These are phyloP conservation scores for Zangia roseola DNA, from an alignment of 768 basidiomycete genomes.

Conservation along the genomic window DNA sequence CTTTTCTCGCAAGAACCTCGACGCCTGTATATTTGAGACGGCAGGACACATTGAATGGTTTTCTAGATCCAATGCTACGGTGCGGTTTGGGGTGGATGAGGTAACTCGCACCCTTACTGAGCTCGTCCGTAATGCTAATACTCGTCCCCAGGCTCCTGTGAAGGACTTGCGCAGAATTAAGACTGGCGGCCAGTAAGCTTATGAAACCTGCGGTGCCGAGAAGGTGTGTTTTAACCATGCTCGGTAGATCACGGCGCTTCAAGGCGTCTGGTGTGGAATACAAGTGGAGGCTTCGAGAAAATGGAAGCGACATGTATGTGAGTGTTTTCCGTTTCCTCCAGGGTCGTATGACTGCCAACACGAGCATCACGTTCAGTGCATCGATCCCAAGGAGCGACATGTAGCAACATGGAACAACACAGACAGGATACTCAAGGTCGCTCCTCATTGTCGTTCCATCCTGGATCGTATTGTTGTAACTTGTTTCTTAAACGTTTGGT, in stretches of 20 bases:
- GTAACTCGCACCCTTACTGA: conserved; percentile 22
- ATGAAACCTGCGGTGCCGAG: neutral
- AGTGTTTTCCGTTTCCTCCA: conserved; percentile 16
- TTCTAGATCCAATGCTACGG: conserved; percentile 41
- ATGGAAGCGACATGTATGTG: conserved; percentile 46
- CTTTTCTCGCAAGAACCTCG: conserved; percentile 47
- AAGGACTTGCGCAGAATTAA: conserved; percentile 50
- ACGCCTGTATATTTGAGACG: conserved; percentile 45
- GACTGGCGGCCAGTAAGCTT: conserved; percentile 49
- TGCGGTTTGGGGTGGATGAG: conserved; percentile 50
- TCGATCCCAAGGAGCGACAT: conserved; percentile 46
- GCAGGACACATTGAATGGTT: conserved; percentile 57
- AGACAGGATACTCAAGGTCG: conserved; percentile 39
- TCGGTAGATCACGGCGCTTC: conserved; percentile 51
- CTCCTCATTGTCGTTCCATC: conserved; percentile 37
- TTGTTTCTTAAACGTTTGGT: conserved; percentile 53
- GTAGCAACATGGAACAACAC: conserved; percentile 48
- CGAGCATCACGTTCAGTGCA: conserved; percentile 38
- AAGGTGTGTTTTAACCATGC: conserved; percentile 1
- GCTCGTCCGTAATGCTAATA: neutral
- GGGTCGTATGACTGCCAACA: neutral
- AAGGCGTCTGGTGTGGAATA: conserved; percentile 48
- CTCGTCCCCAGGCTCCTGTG: conserved; percentile 35
- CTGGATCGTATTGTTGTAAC: conserved; percentile 55
- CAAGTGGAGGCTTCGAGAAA: conserved; percentile 54